These are phyloP conservation scores for Chlorella sp. DNA, from an alignment of 139 green algal genomes.

Conservation along the genomic window DNA sequence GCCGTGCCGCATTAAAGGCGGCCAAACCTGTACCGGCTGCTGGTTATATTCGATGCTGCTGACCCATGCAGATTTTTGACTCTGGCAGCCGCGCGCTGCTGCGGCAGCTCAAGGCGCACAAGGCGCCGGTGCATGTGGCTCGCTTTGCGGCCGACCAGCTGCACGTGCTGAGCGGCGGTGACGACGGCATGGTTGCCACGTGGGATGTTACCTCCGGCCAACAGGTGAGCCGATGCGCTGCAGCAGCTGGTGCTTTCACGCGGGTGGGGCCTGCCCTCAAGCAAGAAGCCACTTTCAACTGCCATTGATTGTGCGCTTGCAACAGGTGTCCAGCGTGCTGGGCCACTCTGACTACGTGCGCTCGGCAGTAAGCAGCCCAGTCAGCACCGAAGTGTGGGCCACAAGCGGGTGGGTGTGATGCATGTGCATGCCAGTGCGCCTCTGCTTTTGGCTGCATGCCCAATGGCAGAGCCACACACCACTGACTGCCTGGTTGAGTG, in stretches of 20 bases:
- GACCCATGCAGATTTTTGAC: constrained; percentile 83
- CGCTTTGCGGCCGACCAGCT: constrained; percentile 69
- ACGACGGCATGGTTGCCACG: constrained; percentile 83
- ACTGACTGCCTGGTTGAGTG: neutral
- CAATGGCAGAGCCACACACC: too few species aligned
- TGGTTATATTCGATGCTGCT: neutral
- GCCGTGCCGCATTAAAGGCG: too few species aligned
- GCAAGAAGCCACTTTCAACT: too few species aligned
- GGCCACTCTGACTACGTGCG: constrained; percentile 93
- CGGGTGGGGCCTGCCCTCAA: too few species aligned
- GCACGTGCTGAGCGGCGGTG: constrained; percentile 85
- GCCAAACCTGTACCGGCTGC: neutral
- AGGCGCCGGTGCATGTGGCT: constrained; percentile 70
- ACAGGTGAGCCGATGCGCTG: constrained; percentile 43
- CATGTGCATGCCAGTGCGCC: neutral
- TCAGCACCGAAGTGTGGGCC: constrained; percentile 68
- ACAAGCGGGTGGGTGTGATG: constrained; percentile 46
- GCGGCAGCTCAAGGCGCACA: constrained; percentile 89
- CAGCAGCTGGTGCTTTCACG: neutral
- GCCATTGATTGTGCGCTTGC: neutral
- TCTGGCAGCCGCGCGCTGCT: constrained; percentile 75
- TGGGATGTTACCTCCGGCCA: constrained; percentile 82
- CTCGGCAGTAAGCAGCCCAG: constrained; percentile 57
- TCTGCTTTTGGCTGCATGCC: neutral
- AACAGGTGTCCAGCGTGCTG: constrained; percentile 61